phyloP scores from a whole-genome alignment of 495 filamentous ascomycete genomes.

The Trichoderma gamsii region DNA sequence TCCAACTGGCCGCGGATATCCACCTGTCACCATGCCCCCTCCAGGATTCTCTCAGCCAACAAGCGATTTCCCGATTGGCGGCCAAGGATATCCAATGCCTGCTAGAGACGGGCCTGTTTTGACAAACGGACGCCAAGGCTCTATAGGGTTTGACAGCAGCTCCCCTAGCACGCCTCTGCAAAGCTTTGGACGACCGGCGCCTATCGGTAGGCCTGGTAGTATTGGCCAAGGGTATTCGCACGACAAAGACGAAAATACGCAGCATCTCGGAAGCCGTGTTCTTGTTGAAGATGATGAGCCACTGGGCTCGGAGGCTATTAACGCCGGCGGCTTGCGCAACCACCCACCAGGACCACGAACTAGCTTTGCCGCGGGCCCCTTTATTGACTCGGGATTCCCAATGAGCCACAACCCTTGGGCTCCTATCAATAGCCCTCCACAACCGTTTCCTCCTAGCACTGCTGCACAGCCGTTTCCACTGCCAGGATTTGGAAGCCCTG shows the following conservation, averaged over 20 bases:
- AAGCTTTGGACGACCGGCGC: slow-evolving; percentile 71
- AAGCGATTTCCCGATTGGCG: slow-evolving; percentile 35
- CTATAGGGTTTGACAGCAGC: slow-evolving; percentile 36
- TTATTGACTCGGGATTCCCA: slow-evolving; percentile 26
- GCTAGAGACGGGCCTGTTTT: slow-evolving; percentile 28
- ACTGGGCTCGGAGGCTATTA: neutral
- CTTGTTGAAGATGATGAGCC: slow-evolving; percentile 56
- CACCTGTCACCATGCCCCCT: slow-evolving; percentile 49
- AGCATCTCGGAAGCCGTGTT: slow-evolving; percentile 87
- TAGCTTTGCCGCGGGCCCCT: slow-evolving; percentile 23
- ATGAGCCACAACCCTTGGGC: slow-evolving; percentile 28
- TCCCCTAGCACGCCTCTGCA: slow-evolving; percentile 40
- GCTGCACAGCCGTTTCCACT: slow-evolving; percentile 19
- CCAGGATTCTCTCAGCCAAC: slow-evolving; percentile 47
- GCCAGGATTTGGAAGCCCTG: slow-evolving; percentile 18
- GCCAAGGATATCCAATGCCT: slow-evolving; percentile 30
- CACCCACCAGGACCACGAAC: slow-evolving; percentile 16
- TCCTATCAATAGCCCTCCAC: neutral
- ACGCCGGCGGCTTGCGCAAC: neutral
- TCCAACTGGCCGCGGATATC: slow-evolving; percentile 57
- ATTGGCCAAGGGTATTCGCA: slow-evolving; percentile 46
- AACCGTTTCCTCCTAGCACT: neutral
- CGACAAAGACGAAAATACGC: slow-evolving; percentile 62
- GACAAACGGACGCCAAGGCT: slow-evolving; percentile 42
- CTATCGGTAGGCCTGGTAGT: slow-evolving; percentile 83